Base-by-base conservation (phyloP, 805 yeast species). In the Metschnikowia orientalis region DNA sequence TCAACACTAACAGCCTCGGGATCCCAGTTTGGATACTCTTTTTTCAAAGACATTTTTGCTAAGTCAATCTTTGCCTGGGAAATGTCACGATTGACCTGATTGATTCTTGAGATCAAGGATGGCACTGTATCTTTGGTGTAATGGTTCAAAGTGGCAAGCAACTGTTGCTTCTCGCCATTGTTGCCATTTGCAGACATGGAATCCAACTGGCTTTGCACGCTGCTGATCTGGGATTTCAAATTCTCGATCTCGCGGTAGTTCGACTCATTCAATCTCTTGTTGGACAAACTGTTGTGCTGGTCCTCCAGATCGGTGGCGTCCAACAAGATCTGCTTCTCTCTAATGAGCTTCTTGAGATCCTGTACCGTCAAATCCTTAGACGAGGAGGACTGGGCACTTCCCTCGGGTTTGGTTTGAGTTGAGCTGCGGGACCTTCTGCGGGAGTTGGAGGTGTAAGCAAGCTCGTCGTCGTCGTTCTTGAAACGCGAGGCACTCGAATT, bases 301-400 rank as follows among this genome's bases (percentile, higher is more conserved):
- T 75, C 90, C 47, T 77, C 75, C 8, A 83, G 75, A 47, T 81
- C 88, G 40, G 82, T 54, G 1, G 92, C 86, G 38, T 75, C 83
- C 31, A 87, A 61, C 30, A 83, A 50, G 31, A 81, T 77, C 47
- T 75, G 73, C 64, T 83, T 83, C 50, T 86, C 94, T 28, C 76
- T 77, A 26, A 88, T 71, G 44, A 71, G 58, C 42, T 79, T 82
- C 47, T 75, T 76, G 47, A 87, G 63, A 6, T 73, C 74, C 4
- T 71, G 75, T 26, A 79, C 59, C 3, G 76, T 54, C 41, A 66
- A 52, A 39, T 59, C 66, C n/a, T 54, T 44, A 34, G 56, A 57
- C 6, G 52, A 38, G n/a, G 50, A 51, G 2, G 58, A 50, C 4
- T 55, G 45, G 30, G 37, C 40, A 14, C 38, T 37, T 26, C 42